Conservation (phyloP, 768 basidiomycete species). For the Amanita exitialis region DNA sequence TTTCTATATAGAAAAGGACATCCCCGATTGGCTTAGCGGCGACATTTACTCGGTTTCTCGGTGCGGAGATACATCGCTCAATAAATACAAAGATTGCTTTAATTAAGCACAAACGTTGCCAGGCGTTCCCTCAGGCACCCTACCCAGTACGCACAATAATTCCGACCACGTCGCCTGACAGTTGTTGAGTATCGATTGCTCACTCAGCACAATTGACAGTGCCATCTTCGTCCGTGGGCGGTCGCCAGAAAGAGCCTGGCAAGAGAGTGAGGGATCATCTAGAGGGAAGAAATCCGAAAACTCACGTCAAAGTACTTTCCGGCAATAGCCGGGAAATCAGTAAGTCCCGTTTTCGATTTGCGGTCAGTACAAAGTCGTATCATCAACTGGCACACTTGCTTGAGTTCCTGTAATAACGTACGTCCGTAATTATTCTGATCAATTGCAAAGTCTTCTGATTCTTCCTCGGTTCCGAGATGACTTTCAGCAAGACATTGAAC, state of each 20-base stretch:
- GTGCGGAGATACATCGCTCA: background rate
- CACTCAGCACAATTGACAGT: conserved; percentile 35
- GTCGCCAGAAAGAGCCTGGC: conserved; percentile 25
- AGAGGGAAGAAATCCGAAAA: background rate
- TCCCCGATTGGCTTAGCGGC: background rate
- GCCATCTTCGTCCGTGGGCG: conserved; percentile 33
- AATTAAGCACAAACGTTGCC: background rate
- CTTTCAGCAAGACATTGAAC: background rate
- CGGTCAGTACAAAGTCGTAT: conserved; percentile 23
- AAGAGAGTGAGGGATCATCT: background rate
- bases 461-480: conserved; percentile 1
- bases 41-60: background rate
- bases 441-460: background rate
- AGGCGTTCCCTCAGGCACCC: background rate
- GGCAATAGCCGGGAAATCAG: conserved; percentile 12
- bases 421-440: background rate
- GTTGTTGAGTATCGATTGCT: conserved; percentile 42
- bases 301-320: conserved; percentile 29
- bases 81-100: background rate
- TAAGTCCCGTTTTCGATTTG: conserved; percentile 18
- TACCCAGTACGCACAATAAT: background rate
- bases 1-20: background rate
- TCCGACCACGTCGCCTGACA: conserved; percentile 36
- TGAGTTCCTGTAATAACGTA: conserved; percentile 9
- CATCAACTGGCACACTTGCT: conserved; percentile 13